Base-by-base conservation (phyloP, 129 eudicot species). In the Saposhnikovia divaricata region DNA sequence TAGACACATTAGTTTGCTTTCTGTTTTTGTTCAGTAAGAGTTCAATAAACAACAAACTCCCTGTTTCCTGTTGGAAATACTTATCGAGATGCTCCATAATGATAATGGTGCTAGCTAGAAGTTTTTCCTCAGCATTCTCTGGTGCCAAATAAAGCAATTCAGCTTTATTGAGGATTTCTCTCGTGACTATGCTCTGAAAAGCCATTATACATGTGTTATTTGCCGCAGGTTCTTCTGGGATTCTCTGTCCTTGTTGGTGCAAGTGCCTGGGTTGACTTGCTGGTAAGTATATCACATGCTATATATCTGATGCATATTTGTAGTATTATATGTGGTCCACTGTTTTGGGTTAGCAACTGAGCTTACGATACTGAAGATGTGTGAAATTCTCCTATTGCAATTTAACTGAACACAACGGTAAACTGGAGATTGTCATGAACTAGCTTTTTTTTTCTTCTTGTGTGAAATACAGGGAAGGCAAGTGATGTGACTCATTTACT, bases 221-320 rank as follows among this genome's bases (percentile, higher is more conserved):
- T 31, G 45, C 27, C 81, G 83, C 97, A 95, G 98, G 98, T 95
- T 79, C 92, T 95, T 79, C 77, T 95, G 83, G 98, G 98, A 66
- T 95, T 95, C 77, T 95, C 97, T 72, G 92, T 95, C 79, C 97
- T 95, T 81, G 97, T 95, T 75, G 98, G 98, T 69, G 94, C 98
- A 39, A 95, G 98, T 82, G 92, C 97, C 59, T 95, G 98, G 98
- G 98, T 89, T 79, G 98, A 95, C 86, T 83, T 95, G 57, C 89
- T 92, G 89, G 98, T 95, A 86, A 50, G 86, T 87, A 40, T 79
- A 66, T 27, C 21, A 42, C 40, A 43, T 66, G 16, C 5, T 63
- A 2, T 78, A 4, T 28, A 11, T 23, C 40, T 25, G 80, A 77
- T 70, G 19, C 14, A 43, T 59, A 40, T 39, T 55, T 77, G 72